A percentile compares a stretch with the other conserved stretches of the same genome.
Evolutionary conservation across 73 alveolate genomes (phyloP).

Genomic region (Tetrahymena elliotti): DNA sequence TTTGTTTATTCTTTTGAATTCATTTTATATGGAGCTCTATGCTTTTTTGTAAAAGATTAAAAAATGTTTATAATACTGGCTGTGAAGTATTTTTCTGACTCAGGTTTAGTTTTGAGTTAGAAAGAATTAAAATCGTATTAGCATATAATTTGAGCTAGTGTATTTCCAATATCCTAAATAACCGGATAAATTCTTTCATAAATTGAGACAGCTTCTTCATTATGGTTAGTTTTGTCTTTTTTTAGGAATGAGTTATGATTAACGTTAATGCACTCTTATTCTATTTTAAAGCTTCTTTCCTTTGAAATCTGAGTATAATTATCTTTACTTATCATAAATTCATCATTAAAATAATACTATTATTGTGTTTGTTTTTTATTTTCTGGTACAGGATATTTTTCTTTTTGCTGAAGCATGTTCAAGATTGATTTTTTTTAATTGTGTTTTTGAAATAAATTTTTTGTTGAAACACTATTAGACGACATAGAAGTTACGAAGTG

Average conservation of each 20-base stretch:
- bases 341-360: background rate
- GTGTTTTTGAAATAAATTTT: too few relatives aligned
- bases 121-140: background rate
- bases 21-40: background rate
- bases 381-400: too few relatives aligned
- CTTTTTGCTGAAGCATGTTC: background rate
- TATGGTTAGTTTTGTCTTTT: too few relatives aligned
- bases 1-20: background rate
- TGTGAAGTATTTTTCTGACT: background rate
- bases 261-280: too few relatives aligned
- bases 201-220: background rate
- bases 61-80: background rate
- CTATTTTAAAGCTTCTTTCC: too few relatives aligned
- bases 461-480: background rate
- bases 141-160: background rate
- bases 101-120: background rate
- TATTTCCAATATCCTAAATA: background rate
- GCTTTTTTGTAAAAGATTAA: background rate
- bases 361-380: too few relatives aligned
- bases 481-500: background rate
- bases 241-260: background rate
- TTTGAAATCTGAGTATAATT: background rate
- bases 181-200: background rate
- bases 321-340: background rate
- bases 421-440: too few relatives aligned